Evolutionary conservation across 2,329 filamentous ascomycete genomes (phyloP), one percentile per base, ranked within the genome.

Genomic region (Apiospora phragmitis): DNA sequence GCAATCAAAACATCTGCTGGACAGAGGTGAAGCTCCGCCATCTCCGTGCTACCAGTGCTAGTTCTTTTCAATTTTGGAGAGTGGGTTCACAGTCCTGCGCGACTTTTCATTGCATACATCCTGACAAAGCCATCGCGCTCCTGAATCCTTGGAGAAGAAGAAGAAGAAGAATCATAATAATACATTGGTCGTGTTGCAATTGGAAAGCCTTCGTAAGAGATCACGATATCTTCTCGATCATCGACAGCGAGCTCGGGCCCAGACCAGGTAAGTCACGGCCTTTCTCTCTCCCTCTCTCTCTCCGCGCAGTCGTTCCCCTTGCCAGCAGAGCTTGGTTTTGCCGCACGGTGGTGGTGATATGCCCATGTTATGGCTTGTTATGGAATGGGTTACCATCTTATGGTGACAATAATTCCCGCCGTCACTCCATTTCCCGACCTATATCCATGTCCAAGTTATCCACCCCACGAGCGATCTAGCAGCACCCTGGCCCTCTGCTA

Each of bases 391-490:
- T 62, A 62, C 55, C 55, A 38, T 62, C 55, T 38, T 62, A 62
- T 62, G 55, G 55, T 62, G 55, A 62, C 55, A 62, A 62, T 62
- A 62, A 62, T 62, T 62, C 55, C 55, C 55, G 55, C 55, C 55
- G 32, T 62, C 55, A 62, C 55, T 62, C 55, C 68, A 69, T 66
- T 71, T 69, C 45, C 67, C 65, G 65, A 47, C 65, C 42, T 67
- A 26, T 49, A 68, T 70, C 66, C 70, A 66, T 69, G 70, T 65
- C 21, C 62, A 24, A n/a, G 41, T 70, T 67, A 70, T 67, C 70
- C 68, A 71, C 70, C 65, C 65, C 68, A 26, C 45, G 47, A 45
- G 42, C 65, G 68, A 68, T 68, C 70, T 71, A 71, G 70, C 66
- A 45, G 69, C 55, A 68, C 67, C 68, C 70, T 65, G 62, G 68